phyloP scores from a whole-genome alignment of 2,329 filamentous ascomycete genomes.

The Curvularia verruculosa region DNA sequence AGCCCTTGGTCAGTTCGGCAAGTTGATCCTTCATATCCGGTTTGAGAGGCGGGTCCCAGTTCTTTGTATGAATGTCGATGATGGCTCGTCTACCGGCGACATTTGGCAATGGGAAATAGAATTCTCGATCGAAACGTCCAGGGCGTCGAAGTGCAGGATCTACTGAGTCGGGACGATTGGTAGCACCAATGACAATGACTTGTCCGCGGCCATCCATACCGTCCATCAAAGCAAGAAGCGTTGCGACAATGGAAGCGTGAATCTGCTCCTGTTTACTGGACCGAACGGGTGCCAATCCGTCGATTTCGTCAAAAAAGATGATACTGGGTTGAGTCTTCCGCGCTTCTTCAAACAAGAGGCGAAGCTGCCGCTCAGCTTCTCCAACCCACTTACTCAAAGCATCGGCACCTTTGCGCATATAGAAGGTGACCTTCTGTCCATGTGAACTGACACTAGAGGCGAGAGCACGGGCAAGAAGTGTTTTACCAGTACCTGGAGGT shows the following conservation, averaged over 20 bases:
- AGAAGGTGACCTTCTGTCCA: conserved; percentile 95
- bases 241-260: conserved; percentile 82
- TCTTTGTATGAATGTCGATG: conserved; percentile 91
- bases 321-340: conserved; percentile 96
- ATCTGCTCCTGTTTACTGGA: conserved; percentile 99
- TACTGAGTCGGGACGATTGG: conserved; percentile 94
- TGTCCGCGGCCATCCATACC: conserved; percentile 66
- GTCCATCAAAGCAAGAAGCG: conserved; percentile 59
- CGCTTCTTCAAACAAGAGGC: conserved; percentile 93
- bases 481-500: conserved; percentile 96
- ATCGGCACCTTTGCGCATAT: conserved; percentile 99
- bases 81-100: conserved; percentile 81
- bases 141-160: conserved; percentile 93
- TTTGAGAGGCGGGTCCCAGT: conserved; percentile 81
- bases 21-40: conserved; percentile 81
- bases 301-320: conserved; percentile 99
- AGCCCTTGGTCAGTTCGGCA: conserved; percentile 90
- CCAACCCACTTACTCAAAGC: conserved; percentile 98
- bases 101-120: conserved; percentile 94
- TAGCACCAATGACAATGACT: conserved; percentile 98
- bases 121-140: conserved; percentile 94
- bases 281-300: conserved; percentile 91
- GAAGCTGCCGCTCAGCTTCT: conserved; percentile 93
- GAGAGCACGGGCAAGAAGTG: conserved; percentile 88
- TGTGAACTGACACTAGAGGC: conserved; percentile 89